Evolutionary conservation across 768 basidiomycete species (phyloP).

Genomic region (Exidia glandulosa): DNA sequence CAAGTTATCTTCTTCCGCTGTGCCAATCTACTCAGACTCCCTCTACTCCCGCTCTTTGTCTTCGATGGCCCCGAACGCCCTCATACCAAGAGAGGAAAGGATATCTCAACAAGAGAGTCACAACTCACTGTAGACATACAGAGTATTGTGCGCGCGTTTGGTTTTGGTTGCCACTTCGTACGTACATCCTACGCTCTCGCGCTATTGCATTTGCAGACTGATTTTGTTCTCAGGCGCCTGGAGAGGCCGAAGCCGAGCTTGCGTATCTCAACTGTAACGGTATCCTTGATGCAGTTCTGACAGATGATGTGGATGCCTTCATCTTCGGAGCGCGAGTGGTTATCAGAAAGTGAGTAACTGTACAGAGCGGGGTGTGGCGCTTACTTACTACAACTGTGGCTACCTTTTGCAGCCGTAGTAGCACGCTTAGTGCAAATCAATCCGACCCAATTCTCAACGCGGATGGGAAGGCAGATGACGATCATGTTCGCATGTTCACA

Average conservation of each 20-base stretch:
- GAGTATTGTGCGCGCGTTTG: constrained; percentile 24
- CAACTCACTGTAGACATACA: constrained; percentile 20
- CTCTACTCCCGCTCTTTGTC: constrained; percentile 81
- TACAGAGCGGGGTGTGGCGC: neutral
- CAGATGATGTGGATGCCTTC: constrained; percentile 90
- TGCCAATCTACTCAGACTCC: constrained; percentile 60
- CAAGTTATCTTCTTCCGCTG: constrained; percentile 80
- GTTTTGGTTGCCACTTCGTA: constrained; percentile 33
- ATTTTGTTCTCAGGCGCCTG: constrained; percentile 43
- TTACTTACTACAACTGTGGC: neutral
- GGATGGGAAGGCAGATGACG: constrained; percentile 59
- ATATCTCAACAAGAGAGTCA: constrained; percentile 12
- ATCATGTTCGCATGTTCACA: constrained; percentile 42
- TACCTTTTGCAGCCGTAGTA: constrained; percentile 51
- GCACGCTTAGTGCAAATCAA: constrained; percentile 61
- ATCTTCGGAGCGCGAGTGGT: constrained; percentile 78
- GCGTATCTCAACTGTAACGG: constrained; percentile 76
- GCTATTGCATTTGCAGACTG: constrained; percentile 6
- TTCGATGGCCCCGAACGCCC: constrained; percentile 87
- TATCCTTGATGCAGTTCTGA: constrained; percentile 76
- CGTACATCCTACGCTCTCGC: constrained; percentile 14
- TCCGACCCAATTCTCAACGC: constrained; percentile 51
- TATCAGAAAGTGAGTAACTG: constrained; percentile 59
- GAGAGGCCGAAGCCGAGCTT: constrained; percentile 90
- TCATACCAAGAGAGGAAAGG: constrained; percentile 48